Evolutionary conservation across 305 asterid species (phyloP).

Genomic region (Fraxinus platypoda): DNA sequence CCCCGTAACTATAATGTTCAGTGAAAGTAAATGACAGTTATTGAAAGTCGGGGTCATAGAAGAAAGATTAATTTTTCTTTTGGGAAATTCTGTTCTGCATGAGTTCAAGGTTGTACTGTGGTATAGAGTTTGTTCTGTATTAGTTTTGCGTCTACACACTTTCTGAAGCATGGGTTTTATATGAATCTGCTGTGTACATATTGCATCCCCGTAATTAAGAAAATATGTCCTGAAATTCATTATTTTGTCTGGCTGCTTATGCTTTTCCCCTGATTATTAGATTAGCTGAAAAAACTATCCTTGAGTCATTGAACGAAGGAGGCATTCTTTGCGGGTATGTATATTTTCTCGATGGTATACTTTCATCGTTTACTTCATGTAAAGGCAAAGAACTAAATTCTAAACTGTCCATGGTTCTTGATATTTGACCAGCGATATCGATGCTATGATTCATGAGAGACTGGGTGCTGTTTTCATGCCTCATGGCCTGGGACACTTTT

Average conservation of each 20-base stretch:
- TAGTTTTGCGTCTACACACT: neutral
- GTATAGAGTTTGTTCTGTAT: neutral
- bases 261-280: slow-evolving; percentile 40
- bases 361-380: slow-evolving; percentile 2
- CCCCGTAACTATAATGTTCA: slow-evolving; percentile 17
- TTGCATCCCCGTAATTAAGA: neutral
- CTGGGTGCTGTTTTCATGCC: slow-evolving; percentile 92
- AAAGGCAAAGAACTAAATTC: slow-evolving; percentile 13
- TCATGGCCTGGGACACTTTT: slow-evolving; percentile 94
- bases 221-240: neutral
- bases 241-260: slow-evolving; percentile 12
- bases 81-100: neutral
- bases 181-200: neutral
- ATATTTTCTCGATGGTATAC: slow-evolving; percentile 11
- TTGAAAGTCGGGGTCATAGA: slow-evolving; percentile 10
- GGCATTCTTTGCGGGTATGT: slow-evolving; percentile 71
- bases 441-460: slow-evolving; percentile 70
- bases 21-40: slow-evolving; percentile 7
- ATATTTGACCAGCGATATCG: slow-evolving; percentile 55
- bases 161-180: neutral
- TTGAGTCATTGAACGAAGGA: slow-evolving; percentile 76
- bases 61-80: neutral
- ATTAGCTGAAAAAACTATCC: slow-evolving; percentile 69
- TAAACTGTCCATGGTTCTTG: slow-evolving; percentile 19
- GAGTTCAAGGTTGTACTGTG: neutral